phyloP scores from a whole-genome alignment of 176 grass and related monocot species.

The Oropetium thomaeum region DNA sequence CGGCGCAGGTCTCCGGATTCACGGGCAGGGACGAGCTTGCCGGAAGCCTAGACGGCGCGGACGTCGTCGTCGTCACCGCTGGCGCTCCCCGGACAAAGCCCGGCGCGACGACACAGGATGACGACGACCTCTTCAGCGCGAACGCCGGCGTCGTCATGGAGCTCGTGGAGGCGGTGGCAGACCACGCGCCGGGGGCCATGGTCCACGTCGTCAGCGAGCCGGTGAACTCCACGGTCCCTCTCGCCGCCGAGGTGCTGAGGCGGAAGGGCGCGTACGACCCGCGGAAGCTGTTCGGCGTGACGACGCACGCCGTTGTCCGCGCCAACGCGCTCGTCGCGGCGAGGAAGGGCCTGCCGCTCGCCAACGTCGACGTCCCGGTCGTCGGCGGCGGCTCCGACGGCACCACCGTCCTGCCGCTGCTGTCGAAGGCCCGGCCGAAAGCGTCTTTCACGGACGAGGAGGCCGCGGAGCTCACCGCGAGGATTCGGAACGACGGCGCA shows the following conservation, averaged over 20 bases:
- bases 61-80: conserved; percentile 43
- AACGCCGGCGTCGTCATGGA: conserved; percentile 43
- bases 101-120: conserved; percentile 43
- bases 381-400: conserved; percentile 42
- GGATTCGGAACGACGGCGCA: conserved; percentile 37
- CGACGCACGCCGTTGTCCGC: conserved; percentile 50
- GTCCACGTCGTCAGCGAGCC: conserved; percentile 42
- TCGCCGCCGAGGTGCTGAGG: conserved; percentile 51
- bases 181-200: conserved; percentile 42
- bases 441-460: conserved; percentile 45
- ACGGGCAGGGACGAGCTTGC: conserved; percentile 36
- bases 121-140: conserved; percentile 45
- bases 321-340: conserved; percentile 44
- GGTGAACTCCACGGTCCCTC: conserved; percentile 47
- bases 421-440: conserved; percentile 45
- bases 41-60: conserved; percentile 17
- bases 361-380: conserved; percentile 57
- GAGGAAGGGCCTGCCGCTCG: conserved; percentile 37
- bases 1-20: conserved; percentile 31
- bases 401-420: conserved; percentile 44
- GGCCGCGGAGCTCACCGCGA: conserved; percentile 35
- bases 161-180: conserved; percentile 49
- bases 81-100: conserved; percentile 41
- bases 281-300: conserved; percentile 55
- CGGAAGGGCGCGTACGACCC: conserved; percentile 45